Evolutionary conservation across 2,329 filamentous ascomycete genomes (phyloP).

Genomic region (Fusarium mangiferae): DNA sequence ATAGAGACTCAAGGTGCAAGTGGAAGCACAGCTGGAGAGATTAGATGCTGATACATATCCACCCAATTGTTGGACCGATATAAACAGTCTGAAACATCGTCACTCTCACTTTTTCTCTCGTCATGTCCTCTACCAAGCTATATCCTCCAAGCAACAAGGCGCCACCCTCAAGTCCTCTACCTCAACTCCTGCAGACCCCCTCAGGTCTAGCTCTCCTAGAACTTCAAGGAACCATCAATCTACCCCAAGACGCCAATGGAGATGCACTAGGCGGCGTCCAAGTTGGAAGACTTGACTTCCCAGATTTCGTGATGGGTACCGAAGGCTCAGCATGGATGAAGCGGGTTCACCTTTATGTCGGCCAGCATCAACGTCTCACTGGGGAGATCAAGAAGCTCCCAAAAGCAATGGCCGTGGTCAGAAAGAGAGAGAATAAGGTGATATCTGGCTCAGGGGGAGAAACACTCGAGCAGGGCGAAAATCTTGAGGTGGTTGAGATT

Average conservation of each 20-base stretch:
- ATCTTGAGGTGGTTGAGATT: conserved; percentile 87
- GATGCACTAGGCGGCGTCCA: conserved; percentile 45
- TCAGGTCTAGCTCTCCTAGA: conserved; percentile 90
- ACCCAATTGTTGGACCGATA: neutral
- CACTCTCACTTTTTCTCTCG: neutral
- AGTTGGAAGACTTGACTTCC: conserved; percentile 82
- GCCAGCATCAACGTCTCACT: conserved; percentile 85
- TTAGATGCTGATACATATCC: neutral
- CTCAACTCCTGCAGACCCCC: conserved; percentile 86
- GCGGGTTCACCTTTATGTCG: conserved; percentile 86
- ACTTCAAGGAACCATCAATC: conserved; percentile 90
- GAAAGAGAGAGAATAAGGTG: conserved; percentile 59
- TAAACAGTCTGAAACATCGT: neutral
- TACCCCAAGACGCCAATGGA: conserved; percentile 60
- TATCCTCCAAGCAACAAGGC: conserved; percentile 51
- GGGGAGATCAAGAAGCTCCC: conserved; percentile 91
- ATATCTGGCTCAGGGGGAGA: conserved; percentile 59
- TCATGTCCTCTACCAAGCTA: conserved; percentile 53
- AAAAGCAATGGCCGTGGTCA: conserved; percentile 82
- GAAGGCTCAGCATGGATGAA: conserved; percentile 84
- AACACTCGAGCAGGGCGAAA: conserved; percentile 51
- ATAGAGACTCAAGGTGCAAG: neutral
- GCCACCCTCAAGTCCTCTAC: conserved; percentile 68
- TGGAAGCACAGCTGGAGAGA: neutral
- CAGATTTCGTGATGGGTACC: conserved; percentile 68